A percentile compares a stretch with the other conserved stretches of the same genome.
Evolutionary conservation across 2,329 filamentous ascomycete species (phyloP).

Genomic region (Fusarium algeriense): DNA sequence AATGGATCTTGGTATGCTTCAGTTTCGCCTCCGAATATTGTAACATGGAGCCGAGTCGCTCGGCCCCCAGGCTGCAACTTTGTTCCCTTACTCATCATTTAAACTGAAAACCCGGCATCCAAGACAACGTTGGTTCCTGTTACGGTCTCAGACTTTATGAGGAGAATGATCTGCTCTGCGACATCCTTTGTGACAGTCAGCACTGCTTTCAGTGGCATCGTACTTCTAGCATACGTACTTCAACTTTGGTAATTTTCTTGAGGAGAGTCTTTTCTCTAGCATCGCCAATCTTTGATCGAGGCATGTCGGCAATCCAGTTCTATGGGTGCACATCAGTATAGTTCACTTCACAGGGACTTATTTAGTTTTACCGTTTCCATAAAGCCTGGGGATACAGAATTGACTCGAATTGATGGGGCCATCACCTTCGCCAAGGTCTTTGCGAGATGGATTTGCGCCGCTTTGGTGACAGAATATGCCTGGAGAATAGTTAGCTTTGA

Average conservation of each 20-base stretch:
- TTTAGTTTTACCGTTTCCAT: slow-evolving; percentile 8
- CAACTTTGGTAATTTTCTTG: slow-evolving; percentile 5
- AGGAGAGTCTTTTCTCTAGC: slow-evolving; percentile 12
- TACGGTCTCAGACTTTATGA: not conserved
- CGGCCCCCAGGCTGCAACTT: accelerated
- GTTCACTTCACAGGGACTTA: too few species aligned
- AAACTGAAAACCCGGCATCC: slow-evolving; percentile 11
- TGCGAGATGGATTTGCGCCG: slow-evolving; percentile 8
- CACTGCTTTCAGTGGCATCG: accelerated
- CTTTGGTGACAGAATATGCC: slow-evolving; percentile 17
- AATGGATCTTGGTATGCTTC: too few species aligned
- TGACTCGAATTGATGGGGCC: slow-evolving; percentile 14
- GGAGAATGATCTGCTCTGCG: slow-evolving; percentile 1
- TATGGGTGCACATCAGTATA: not conserved
- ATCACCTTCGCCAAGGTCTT: slow-evolving; percentile 19
- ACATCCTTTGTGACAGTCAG: slow-evolving; percentile 2
- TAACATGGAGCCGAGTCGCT: too few species aligned
- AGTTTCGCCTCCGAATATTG: too few species aligned
- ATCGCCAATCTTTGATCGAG: slow-evolving; percentile 5
- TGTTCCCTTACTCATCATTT: accelerated
- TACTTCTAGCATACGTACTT: not conserved
- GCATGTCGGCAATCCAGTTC: slow-evolving; percentile 11
- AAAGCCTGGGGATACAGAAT: slow-evolving; percentile 15
- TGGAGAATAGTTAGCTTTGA: accelerated
- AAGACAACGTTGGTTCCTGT: slow-evolving; percentile 12